Base-by-base conservation (phyloP, 495 filamentous ascomycete species). In the Lindgomyces ingoldianus region DNA sequence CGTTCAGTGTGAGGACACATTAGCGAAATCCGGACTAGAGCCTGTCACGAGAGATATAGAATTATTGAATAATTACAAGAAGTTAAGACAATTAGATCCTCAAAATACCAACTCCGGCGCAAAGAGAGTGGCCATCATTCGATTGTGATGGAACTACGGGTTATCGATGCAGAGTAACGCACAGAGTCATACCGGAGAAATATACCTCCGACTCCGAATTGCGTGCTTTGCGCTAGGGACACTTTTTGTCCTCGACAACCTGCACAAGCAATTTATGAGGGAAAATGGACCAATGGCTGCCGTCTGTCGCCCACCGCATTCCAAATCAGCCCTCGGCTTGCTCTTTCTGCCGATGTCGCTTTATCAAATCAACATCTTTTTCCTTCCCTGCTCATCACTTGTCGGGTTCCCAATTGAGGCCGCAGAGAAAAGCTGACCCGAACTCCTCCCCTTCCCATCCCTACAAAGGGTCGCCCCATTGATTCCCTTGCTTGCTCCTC, bases 251-350 rank as follows among this genome's bases (percentile, higher is more conserved):
- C 4, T 18, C 21, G 45, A n/a, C 45, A n/a, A 24, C 45, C 4
- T 16, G 50, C 18, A 53, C 50, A 14, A 53, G 50, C 24, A 53
- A 53, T 53, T 53, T 6, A 53, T 26, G 2, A 26, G 24, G n/a
- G 11, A 53, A 4, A 29, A 53, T 29, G 24, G 2, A 24, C 50
- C 50, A 53, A 53, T 53, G 24, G 33, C 30, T 2, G 16, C 2
- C 25, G 4, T 29, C 9, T n/a, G 1, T 6, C n/a, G 4, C 18
- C 2, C 30, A 29, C 10, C 18, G 50, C 50, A 53, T 30, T 53
- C 27, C 27, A 30, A 30, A 53, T 33, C 33, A 39, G 6, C 33
- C 33, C 33, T 39, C 33, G 33, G 33, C 33, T 39, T 14, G 6
- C 33, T 6, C 33, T 6, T 39, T 39, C 33, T 39, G 33, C 33